Evolutionary conservation across 2,329 filamentous ascomycete species (phyloP), one percentile per base, ranked within the genome.

Genomic region (Cytospora mali): DNA sequence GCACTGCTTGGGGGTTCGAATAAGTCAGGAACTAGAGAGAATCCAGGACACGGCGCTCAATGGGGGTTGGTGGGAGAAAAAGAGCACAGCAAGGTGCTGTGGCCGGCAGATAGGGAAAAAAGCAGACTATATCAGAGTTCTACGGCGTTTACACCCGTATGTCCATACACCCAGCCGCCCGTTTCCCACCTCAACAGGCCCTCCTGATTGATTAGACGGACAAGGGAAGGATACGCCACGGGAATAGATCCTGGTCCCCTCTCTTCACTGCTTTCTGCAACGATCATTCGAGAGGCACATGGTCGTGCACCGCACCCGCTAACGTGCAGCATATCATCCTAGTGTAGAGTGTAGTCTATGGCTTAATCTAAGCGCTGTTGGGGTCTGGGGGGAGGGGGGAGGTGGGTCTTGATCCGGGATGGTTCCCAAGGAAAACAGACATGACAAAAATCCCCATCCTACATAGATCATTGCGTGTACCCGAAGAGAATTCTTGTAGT

Each of bases 281-380:
- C 23, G 50, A 56, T 31, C 55, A 64, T 39, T 59, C 57, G 57
- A 59, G 58, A 55, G 58, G 58, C 49, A 46, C 58, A 58, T 51
- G 54, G 42, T 39, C 39, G 33, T 62, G n/a, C n/a, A n/a, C 42
- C 42, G 58, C 60, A 58, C 55, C 58, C 59, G 59, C 62, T 64
- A 55, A 51, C 49, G 53, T 28, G 46, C 56, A 49, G 42, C 39
- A 35, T 49, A 54, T 39, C 57, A 59, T 25, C 9, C n/a, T n/a
- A n/a, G n/a, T n/a, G n/a, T n/a, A n/a, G n/a, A n/a, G n/a, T n/a
- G n/a, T n/a, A n/a, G n/a, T n/a, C n/a, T n/a, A 25, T 16, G 31
- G 28, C 23, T 39, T 13, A 10, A 14, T 56, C 18, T 64, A 61
- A 57, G 62, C 58, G 62, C 62, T 50, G 53, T 33, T 31, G 53